Evolutionary conservation across 164 flowering plant genomes (phyloP).

Genomic region (Euptelea pleiosperma): DNA sequence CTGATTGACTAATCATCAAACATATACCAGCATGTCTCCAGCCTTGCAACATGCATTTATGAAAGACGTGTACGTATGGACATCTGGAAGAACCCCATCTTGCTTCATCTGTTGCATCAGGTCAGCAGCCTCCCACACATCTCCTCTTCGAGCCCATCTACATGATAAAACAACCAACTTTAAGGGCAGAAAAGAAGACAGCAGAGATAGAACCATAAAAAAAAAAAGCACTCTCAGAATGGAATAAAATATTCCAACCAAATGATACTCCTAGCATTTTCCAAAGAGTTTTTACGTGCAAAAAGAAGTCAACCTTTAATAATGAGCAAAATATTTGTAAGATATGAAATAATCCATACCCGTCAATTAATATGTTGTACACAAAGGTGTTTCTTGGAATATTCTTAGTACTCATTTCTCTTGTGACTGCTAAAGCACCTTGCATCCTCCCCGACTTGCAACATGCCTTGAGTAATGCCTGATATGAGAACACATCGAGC

Average conservation of each 20-base stretch:
- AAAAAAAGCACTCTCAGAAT: not conserved
- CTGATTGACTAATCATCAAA: not conserved
- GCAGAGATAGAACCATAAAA: not conserved
- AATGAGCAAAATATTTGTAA: not conserved
- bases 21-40: constrained; percentile 87
- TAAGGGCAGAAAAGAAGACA: not conserved
- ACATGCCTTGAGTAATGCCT: constrained; percentile 96
- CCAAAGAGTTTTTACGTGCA: not conserved
- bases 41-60: constrained; percentile 95
- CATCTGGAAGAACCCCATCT: constrained; percentile 83
- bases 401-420: constrained; percentile 77
- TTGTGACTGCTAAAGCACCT: constrained; percentile 92
- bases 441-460: constrained; percentile 99
- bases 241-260: not conserved
- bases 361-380: constrained; percentile 94
- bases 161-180: constrained; percentile 10
- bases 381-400: constrained; percentile 82
- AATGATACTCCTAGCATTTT: not conserved
- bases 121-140: constrained; percentile 99
- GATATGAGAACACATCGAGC: constrained; percentile 77
- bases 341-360: constrained; percentile 44
- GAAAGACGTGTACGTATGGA: constrained; percentile 92
- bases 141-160: constrained; percentile 99
- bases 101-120: constrained; percentile 91
- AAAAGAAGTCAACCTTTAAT: not conserved